Percentiles rank a stretch among this genome's conserved stretches.
phyloP scores from a whole-genome alignment of 2,329 filamentous ascomycete species.

The Ophiostoma novo-ulmi region DNA sequence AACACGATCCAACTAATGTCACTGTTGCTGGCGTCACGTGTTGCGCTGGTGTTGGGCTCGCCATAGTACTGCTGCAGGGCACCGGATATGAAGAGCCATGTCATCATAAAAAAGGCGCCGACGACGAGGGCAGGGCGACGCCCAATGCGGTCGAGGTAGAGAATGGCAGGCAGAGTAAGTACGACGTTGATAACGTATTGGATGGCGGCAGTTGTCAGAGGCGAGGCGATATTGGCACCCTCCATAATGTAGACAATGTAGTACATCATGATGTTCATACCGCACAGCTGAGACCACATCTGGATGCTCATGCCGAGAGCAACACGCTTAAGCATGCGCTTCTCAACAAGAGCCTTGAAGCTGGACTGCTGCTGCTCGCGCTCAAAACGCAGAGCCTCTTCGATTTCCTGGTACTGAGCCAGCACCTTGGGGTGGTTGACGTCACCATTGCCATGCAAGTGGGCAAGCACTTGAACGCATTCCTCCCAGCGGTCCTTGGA shows the following conservation, averaged over 20 bases:
- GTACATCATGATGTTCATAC: slow-evolving; percentile 57
- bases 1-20: slow-evolving; percentile 55
- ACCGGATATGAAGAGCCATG: slow-evolving; percentile 57
- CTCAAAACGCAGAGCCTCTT: slow-evolving; percentile 51
- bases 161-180: slow-evolving; percentile 54
- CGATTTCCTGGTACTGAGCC: slow-evolving; percentile 58
- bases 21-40: slow-evolving; percentile 38
- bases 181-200: slow-evolving; percentile 61
- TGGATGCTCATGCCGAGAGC: slow-evolving; percentile 54
- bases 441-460: slow-evolving; percentile 55
- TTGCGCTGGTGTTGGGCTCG: slow-evolving; percentile 40
- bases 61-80: slow-evolving; percentile 58
- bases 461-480: slow-evolving; percentile 52
- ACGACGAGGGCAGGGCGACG: slow-evolving; percentile 52
- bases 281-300: slow-evolving; percentile 55
- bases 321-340: slow-evolving; percentile 52
- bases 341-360: slow-evolving; percentile 45
- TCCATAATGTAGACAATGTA: slow-evolving; percentile 59
- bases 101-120: slow-evolving; percentile 55
- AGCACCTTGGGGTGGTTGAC: slow-evolving; percentile 54
- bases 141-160: slow-evolving; percentile 56
- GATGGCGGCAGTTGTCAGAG: slow-evolving; percentile 55
- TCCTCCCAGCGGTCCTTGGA: slow-evolving; percentile 63
- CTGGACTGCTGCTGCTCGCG: slow-evolving; percentile 47
- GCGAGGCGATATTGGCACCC: slow-evolving; percentile 50